phyloP scores from a whole-genome alignment of 2,329 filamentous ascomycete genomes.

The Fusarium sp. region DNA sequence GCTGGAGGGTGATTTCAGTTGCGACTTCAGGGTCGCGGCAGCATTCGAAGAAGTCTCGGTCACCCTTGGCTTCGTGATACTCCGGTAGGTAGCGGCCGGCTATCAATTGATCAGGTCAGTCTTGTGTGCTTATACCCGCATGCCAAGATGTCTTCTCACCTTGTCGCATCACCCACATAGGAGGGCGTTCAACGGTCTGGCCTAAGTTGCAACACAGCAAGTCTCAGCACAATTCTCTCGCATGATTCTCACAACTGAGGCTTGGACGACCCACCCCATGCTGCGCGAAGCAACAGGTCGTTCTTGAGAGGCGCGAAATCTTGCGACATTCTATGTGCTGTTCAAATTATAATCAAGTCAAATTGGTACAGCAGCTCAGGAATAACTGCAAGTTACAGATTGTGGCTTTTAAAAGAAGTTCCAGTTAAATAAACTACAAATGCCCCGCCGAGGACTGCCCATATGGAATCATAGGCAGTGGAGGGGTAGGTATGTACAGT shows the following conservation, averaged over 20 bases:
- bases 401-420: slow-evolving; percentile 21
- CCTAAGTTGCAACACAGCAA: slow-evolving; percentile 61
- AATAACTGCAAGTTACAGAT: slow-evolving; percentile 17
- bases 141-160: slow-evolving; percentile 62
- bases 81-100: slow-evolving; percentile 97
- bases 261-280: slow-evolving; percentile 72
- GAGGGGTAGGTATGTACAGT: neutral
- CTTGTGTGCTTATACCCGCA: neutral
- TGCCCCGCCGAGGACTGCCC: slow-evolving; percentile 30
- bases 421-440: neutral
- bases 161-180: slow-evolving; percentile 99
- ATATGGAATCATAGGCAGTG: slow-evolving; percentile 12
- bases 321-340: slow-evolving; percentile 64
- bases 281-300: slow-evolving; percentile 89
- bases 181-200: slow-evolving; percentile 89
- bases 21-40: slow-evolving; percentile 93
- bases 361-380: slow-evolving; percentile 7
- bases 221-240: slow-evolving; percentile 35
- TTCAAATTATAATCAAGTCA: slow-evolving; percentile 39
- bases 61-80: slow-evolving; percentile 94
- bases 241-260: slow-evolving; percentile 13
- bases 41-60: slow-evolving; percentile 95
- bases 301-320: slow-evolving; percentile 89
- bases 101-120: slow-evolving; percentile 50
- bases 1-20: slow-evolving; percentile 92